Evolutionary conservation across 169 alveolate species (phyloP).

Genomic region (Plasmodium sp.): DNA sequence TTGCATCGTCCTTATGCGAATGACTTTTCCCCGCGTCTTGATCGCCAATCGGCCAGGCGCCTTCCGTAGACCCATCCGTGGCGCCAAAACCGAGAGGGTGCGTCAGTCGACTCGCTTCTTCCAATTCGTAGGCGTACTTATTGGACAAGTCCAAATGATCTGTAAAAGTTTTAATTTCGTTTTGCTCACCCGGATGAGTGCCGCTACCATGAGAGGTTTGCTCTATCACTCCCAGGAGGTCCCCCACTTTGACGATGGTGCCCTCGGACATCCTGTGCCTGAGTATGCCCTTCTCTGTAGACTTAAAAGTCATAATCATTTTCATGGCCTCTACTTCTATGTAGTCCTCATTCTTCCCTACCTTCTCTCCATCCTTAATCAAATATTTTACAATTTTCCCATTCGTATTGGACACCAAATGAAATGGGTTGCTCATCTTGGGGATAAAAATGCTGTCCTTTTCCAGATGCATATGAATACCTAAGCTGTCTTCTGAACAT

Average conservation of each 20-base stretch:
- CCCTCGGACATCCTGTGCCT: slow-evolving; percentile 85
- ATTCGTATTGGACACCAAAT: slow-evolving; percentile 73
- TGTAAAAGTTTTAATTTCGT: slow-evolving; percentile 4
- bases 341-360: slow-evolving; percentile 82
- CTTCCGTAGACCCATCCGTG: neutral
- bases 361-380: slow-evolving; percentile 80
- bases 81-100: neutral
- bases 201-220: neutral
- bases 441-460: slow-evolving; percentile 68
- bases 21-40: neutral
- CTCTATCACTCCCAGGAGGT: slow-evolving; percentile 78
- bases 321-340: slow-evolving; percentile 90
- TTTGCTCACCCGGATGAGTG: slow-evolving; percentile 7
- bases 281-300: slow-evolving; percentile 83
- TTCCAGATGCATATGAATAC: slow-evolving; percentile 54
- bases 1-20: neutral
- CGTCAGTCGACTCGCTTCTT: neutral
- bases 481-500: slow-evolving; percentile 64
- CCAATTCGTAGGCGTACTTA: slow-evolving; percentile 50
- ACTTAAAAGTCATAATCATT: slow-evolving; percentile 84
- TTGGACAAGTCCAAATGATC: slow-evolving; percentile 71
- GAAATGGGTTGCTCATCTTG: slow-evolving; percentile 52
- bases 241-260: slow-evolving; percentile 82
- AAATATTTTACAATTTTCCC: slow-evolving; percentile 81
- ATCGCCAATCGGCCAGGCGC: neutral